Base-by-base conservation (phyloP, 2,329 filamentous ascomycete genomes). In the Furcasterigmium sp. region DNA sequence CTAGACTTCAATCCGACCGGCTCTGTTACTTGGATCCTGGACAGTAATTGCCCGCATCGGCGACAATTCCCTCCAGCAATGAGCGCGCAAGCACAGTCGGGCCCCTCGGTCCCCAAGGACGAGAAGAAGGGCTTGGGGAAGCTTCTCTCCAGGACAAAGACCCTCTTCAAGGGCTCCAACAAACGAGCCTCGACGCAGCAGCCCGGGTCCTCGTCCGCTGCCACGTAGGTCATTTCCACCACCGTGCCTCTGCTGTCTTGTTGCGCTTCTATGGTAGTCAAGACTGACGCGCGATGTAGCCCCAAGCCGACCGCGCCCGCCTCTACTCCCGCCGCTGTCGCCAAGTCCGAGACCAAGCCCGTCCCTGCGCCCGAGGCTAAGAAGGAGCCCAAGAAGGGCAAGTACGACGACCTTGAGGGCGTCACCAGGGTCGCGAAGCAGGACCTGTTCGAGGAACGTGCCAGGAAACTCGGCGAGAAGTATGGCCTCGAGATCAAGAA, bases 401-500 rank as follows among this genome's bases (percentile, higher is more conserved):
- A 50, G 47, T 45, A 42, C 28, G 47, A 47, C 35, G 45, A 48
- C 15, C 41, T 46, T n/a, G 47, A 50, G 35, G 49, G 49, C 19
- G 49, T 67, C 20, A 57, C 56, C 18, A 69, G 62, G 54, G 58
- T 78, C 23, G 70, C 73, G 5, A 70, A 70, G 44, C 59, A 68
- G 26, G 68, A 79, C 48, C 58, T 80, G 35, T 70, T 76, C 39
- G 74, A 77, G 53, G 75, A 80, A 59, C 70, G 77, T 23, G 75
- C 73, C 32, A 74, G 73, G 60, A 74, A 71, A 53, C 63, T 81
- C 6, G 73, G 72, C 28, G 70, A 77, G 51, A 67, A 69, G 38
- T 80, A 75, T 47, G 77, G 77, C 21, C 57, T 80, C 41, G 73
- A 78, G 51, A 71, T 81, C 47, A 69, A 74, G 56, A 64, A 75